Conservation (phyloP, 305 asterid genomes). For the Fraxinus platypoda region DNA sequence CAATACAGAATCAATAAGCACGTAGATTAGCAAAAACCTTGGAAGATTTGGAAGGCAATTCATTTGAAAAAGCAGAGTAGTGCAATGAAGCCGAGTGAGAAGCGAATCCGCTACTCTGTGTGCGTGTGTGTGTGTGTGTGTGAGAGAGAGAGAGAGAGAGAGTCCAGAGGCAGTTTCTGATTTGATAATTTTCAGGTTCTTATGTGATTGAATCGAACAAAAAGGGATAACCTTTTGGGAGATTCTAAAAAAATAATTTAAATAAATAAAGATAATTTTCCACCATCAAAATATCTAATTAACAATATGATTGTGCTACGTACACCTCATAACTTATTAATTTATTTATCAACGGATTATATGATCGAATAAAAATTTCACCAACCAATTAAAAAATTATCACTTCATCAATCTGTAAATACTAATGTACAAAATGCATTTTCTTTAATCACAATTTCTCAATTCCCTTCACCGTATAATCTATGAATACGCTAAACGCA, state of each 20-base stretch:
- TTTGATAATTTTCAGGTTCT: slow-evolving; percentile 20
- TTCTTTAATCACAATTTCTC: not conserved
- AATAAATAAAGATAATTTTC: not conserved
- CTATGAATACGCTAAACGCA: not conserved
- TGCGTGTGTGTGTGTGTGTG: not conserved
- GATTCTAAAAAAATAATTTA: not conserved
- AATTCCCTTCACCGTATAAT: not conserved
- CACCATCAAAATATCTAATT: not conserved
- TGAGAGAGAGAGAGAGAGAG: not conserved
- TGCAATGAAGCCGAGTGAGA: not conserved
- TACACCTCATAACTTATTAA: too few relatives aligned
- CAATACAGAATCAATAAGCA: not conserved
- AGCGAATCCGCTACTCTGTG: not conserved
- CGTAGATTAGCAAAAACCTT: slow-evolving; percentile 35
- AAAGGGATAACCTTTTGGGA: not conserved
- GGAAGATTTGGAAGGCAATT: slow-evolving; percentile 65
- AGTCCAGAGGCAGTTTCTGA: slow-evolving; percentile 7
- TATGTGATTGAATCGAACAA: not conserved
- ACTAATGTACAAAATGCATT: too few relatives aligned
- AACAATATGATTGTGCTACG: not conserved
- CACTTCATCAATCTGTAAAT: too few relatives aligned
- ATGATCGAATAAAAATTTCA: too few relatives aligned
- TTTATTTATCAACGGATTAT: too few relatives aligned
- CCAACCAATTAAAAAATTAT: too few relatives aligned
- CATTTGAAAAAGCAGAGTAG: slow-evolving; percentile 30